Conservation (phyloP, 1,284 basidiomycete species). For the Leccinum subrobustum region DNA sequence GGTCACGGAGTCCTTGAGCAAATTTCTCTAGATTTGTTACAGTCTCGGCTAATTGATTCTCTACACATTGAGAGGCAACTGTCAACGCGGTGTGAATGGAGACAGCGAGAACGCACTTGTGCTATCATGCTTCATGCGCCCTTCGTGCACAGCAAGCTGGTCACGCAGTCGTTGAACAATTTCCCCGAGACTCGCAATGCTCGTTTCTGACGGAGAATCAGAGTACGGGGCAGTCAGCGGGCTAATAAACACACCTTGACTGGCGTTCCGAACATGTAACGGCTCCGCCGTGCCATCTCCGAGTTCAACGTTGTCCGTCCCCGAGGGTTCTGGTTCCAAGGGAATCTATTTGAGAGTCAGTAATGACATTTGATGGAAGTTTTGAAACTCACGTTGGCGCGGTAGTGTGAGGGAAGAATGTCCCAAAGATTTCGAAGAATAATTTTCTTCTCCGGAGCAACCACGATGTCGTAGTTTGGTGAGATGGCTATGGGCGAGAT, state of each 20-base stretch:
- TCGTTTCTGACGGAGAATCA: no score
- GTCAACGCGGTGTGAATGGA: neutral
- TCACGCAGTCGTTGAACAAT: no score
- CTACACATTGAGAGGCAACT: neutral
- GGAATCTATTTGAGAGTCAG: neutral
- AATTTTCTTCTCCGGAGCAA: neutral
- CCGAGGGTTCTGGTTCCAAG: neutral
- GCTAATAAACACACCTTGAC: no score
- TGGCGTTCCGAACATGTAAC: no score
- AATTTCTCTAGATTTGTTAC: neutral
- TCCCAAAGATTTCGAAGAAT: neutral
- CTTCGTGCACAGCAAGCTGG: no score
- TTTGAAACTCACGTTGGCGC: neutral
- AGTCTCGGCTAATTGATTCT: neutral
- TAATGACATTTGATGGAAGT: neutral
- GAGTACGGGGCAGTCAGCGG: no score
- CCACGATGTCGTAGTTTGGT: neutral
- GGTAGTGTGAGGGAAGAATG: neutral
- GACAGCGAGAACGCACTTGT: neutral
- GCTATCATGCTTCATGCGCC: neutral
- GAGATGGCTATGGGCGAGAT: neutral
- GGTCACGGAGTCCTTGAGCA: neutral
- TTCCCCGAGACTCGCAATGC: no score
- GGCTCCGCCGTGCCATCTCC: neutral
- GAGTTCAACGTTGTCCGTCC: neutral